These are phyloP conservation scores for Fusarium coffeatum DNA, from an alignment of 2,329 filamentous ascomycete genomes.

Conservation along the genomic window DNA sequence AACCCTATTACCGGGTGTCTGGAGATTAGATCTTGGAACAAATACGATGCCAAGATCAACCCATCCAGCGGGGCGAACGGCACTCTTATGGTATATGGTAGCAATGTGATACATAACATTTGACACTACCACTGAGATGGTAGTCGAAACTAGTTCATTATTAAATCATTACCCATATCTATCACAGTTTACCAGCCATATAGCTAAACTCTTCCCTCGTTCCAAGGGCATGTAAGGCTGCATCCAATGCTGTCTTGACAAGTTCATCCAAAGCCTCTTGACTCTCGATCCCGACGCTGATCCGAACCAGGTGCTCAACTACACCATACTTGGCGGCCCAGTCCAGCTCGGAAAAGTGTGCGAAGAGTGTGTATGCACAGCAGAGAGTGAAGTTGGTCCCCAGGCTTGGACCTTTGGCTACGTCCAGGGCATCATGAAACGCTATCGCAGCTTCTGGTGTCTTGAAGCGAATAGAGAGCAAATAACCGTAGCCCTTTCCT, in stretches of 20 bases:
- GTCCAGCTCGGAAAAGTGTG: slow-evolving; percentile 54
- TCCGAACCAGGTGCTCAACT: slow-evolving; percentile 55
- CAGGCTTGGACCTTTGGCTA: slow-evolving; percentile 63
- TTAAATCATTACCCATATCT: too few species aligned
- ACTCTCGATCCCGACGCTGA: slow-evolving; percentile 59
- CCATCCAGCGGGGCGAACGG: background rate
- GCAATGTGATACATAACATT: background rate
- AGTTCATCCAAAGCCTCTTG: slow-evolving; percentile 45
- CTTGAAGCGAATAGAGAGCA: slow-evolving; percentile 63
- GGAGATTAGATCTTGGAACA: background rate
- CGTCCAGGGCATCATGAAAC: slow-evolving; percentile 61
- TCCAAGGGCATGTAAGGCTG: background rate
- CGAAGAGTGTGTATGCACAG: slow-evolving; percentile 55
- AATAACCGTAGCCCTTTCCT: slow-evolving; percentile 61
- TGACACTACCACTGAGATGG: background rate
- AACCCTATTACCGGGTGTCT: background rate
- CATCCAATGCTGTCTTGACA: slow-evolving; percentile 31
- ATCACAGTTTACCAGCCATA: background rate
- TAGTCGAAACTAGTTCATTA: too few species aligned
- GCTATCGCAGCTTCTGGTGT: slow-evolving; percentile 50
- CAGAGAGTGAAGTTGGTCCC: slow-evolving; percentile 63
- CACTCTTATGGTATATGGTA: background rate
- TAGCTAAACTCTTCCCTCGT: background rate
- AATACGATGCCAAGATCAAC: background rate
- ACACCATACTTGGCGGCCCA: slow-evolving; percentile 55